Base-by-base conservation (phyloP, 495 filamentous ascomycete species). In the Penicillium chermesinum region DNA sequence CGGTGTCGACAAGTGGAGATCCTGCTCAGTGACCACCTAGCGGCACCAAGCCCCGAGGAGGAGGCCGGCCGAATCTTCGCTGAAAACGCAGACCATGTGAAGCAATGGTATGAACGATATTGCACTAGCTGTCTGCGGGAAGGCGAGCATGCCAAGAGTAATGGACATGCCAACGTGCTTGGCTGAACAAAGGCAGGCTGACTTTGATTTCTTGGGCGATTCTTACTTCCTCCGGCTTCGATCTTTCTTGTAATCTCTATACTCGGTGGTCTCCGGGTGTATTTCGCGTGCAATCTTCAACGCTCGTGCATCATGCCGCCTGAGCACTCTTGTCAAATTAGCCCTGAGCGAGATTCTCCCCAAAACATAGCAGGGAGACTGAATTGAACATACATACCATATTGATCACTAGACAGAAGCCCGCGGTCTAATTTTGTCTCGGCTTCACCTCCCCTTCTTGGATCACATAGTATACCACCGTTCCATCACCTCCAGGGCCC, bases 401-500 rank as follows among this genome's bases (percentile, higher is more conserved):
- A 7, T 33, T 27, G 30, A 37, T 37, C 6, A 14, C 6, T 37
- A n/a, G 13, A 37, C 5, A 14, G n/a, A 7, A 14, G 9, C 1
- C n/a, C 17, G 3, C 21, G 3, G 14, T 32, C 74, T 66, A 98
- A 65, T 98, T 98, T 63, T 96, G 93, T 48, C 94, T 74, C 2
- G 94, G 93, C 69, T 97, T 98, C 19, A 98, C 91, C 39, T 95
- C 81, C 2, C 94, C 94, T 64, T 96, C 91, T 54, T 95, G 90
- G 36, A 96, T 80, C 57, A 95, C 79, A 63, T 99, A 99, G 63
- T 95, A 97, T 3, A 91, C 88, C 16, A 97, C 79, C 2, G 93
- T 97, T 37, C 89, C 94, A 64, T 99, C 93, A 44, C 87, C 84
- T 16, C 74, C 72, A 62, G 69, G 69, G 0, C 59, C 55, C 49